phyloP scores from a whole-genome alignment of 2,329 filamentous ascomycete genomes.

The Ascochyta koolunga region DNA sequence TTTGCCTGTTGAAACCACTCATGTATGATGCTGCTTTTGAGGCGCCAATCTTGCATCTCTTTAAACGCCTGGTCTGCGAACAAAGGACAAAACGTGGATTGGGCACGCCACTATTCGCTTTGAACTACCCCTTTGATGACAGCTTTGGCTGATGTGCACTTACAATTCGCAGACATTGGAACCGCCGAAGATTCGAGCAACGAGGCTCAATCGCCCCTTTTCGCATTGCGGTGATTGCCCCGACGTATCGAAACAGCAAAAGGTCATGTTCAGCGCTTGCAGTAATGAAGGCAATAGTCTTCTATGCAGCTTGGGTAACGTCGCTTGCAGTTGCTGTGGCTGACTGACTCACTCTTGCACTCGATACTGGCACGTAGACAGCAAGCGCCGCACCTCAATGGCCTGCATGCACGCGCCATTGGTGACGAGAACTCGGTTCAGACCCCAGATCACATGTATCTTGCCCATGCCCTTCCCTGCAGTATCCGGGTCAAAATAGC shows the following conservation, averaged over 20 bases:
- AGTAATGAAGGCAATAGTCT: not conserved
- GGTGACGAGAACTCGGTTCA: constrained; percentile 2
- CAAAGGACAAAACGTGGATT: not conserved
- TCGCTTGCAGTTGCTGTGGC: constrained; percentile 1
- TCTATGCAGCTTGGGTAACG: not conserved
- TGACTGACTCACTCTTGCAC: constrained; percentile 1
- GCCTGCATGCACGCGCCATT: constrained; percentile 7
- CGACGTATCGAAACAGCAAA: not conserved
- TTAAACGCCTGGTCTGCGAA: not conserved
- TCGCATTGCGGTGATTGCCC: not conserved
- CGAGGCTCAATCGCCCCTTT: constrained; percentile 5
- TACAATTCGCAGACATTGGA: constrained; percentile 6
- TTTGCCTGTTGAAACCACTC: constrained; percentile 1
- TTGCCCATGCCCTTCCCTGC: constrained; percentile 2
- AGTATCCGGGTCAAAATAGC: not conserved
- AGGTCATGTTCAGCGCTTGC: not conserved
- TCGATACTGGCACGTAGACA: not conserved
- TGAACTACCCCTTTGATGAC: constrained; percentile 12
- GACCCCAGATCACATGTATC: not conserved
- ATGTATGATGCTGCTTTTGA: constrained; percentile 1
- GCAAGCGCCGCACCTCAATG: not conserved
- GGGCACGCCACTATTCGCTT: constrained; percentile 16
- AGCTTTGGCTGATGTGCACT: constrained; percentile 8
- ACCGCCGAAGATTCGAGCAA: constrained; percentile 12
- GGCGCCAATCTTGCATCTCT: not conserved